Conservation (phyloP, 73 alveolate genomes). For the Tetrahymena malaccensis region DNA sequence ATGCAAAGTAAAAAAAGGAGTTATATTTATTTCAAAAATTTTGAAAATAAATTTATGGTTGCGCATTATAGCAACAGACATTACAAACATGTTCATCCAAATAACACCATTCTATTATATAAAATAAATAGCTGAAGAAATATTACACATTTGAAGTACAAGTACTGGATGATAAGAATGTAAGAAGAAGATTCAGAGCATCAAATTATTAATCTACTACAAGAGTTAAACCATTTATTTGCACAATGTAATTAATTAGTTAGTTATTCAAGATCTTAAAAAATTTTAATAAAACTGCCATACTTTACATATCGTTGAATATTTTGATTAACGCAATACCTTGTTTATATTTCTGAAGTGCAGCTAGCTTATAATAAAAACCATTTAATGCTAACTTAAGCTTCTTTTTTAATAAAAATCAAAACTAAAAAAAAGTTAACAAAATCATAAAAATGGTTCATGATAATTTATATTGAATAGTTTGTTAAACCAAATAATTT, state of each 20-base stretch:
- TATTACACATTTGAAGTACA: constrained; percentile 96
- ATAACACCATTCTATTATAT: not conserved
- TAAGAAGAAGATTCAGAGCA: constrained; percentile 96
- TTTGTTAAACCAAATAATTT: too few relatives aligned
- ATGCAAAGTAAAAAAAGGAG: not conserved
- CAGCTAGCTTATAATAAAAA: too few relatives aligned
- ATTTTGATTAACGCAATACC: not conserved
- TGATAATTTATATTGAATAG: too few relatives aligned
- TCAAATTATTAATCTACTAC: constrained; percentile 91
- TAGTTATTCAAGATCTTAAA: not conserved
- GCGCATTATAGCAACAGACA: not conserved
- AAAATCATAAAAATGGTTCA: not conserved
- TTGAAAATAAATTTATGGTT: not conserved
- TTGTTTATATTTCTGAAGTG: not conserved
- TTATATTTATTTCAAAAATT: not conserved
- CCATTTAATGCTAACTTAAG: not conserved
- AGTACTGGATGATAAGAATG: constrained; percentile 96
- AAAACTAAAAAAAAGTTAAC: too few relatives aligned
- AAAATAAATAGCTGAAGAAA: constrained; percentile 64
- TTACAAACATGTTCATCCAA: not conserved
- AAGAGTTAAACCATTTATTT: constrained; percentile 96
- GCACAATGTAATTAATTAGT: constrained; percentile 59
- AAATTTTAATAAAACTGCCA: not conserved
- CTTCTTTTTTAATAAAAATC: too few relatives aligned
- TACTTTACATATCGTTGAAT: not conserved